phyloP scores from a whole-genome alignment of 768 basidiomycete genomes.

The Clitopilus hobsonii region DNA sequence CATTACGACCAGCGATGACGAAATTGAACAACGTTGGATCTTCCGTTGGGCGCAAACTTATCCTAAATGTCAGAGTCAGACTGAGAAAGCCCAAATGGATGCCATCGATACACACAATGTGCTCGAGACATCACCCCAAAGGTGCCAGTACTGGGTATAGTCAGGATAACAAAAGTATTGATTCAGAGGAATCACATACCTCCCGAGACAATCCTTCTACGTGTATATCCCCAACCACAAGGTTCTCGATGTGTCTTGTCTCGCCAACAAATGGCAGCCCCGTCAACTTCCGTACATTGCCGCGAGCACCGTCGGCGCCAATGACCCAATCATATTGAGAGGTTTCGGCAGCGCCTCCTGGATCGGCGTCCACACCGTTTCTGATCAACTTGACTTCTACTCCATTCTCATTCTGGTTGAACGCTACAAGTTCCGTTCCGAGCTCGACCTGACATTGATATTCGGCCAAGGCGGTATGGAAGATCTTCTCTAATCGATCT shows the following conservation, averaged over 20 bases:
- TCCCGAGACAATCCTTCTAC: constrained; percentile 35
- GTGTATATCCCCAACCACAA: constrained; percentile 37
- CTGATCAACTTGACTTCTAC: constrained; percentile 32
- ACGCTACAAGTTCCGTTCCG: constrained; percentile 39
- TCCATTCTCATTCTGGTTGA: constrained; percentile 29
- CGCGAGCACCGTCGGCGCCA: constrained; percentile 40
- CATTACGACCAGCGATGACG: constrained; percentile 18
- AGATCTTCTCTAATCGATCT: constrained; percentile 30
- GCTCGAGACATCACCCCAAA: constrained; percentile 36
- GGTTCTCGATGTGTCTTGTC: constrained; percentile 26
- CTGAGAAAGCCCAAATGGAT: not conserved
- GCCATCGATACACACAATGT: constrained; percentile 23
- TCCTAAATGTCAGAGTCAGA: constrained; percentile 10
- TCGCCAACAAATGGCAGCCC: constrained; percentile 37
- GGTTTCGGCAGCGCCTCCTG: constrained; percentile 20
- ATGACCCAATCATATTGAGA: constrained; percentile 31
- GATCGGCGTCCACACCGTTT: constrained; percentile 11
- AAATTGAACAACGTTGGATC: constrained; percentile 25
- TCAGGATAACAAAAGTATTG: not conserved
- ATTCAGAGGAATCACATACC: constrained; percentile 18
- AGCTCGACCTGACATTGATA: constrained; percentile 33
- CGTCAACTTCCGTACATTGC: constrained; percentile 35
- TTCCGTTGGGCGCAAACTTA: constrained; percentile 28
- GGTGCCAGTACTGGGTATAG: constrained; percentile 37
- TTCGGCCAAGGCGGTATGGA: constrained; percentile 27